A percentile compares a stretch with the other conserved stretches of the same genome.
Evolutionary conservation across 352 stramenopile species (phyloP).

Genomic region (Globisporangium cylindrosporum): DNA sequence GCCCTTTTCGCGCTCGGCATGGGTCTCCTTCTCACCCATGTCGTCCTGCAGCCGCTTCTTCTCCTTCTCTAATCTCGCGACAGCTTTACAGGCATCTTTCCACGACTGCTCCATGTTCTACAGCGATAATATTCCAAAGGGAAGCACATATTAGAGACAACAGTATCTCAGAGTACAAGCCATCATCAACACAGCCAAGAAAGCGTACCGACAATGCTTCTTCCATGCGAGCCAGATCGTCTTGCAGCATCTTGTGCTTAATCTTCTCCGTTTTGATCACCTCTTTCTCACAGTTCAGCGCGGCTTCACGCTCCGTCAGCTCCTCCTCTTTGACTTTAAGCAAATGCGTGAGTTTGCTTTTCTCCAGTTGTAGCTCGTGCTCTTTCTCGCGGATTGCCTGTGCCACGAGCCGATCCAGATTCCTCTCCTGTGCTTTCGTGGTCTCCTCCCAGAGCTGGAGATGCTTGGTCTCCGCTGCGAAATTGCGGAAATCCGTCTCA

Average conservation of each 20-base stretch:
- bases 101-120: constrained; percentile 11
- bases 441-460: constrained; percentile 48
- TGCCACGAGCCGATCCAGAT: constrained; percentile 37
- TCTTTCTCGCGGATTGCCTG: constrained; percentile 51
- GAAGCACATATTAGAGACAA: neutral
- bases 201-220: constrained; percentile 12
- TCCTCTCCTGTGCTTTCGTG: constrained; percentile 41
- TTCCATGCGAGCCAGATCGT: constrained; percentile 18
- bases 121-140: neutral
- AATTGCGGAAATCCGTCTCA: constrained; percentile 42
- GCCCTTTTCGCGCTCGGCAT: constrained; percentile 7
- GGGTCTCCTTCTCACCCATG: constrained; percentile 2
- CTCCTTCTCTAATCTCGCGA: constrained; percentile 20
- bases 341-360: constrained; percentile 26
- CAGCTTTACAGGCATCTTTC: constrained; percentile 1
- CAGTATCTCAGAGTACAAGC: neutral
- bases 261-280: constrained; percentile 9
- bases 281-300: constrained; percentile 12
- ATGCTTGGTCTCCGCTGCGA: constrained; percentile 43
- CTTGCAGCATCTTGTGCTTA: constrained; percentile 8
- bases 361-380: constrained; percentile 40
- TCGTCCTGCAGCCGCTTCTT: constrained; percentile 23
- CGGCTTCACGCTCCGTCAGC: constrained; percentile 27
- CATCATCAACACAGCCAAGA: neutral
- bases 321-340: constrained; percentile 32